Conservation (phyloP, 148 eudicot species). For the Salicornia ramosissima region DNA sequence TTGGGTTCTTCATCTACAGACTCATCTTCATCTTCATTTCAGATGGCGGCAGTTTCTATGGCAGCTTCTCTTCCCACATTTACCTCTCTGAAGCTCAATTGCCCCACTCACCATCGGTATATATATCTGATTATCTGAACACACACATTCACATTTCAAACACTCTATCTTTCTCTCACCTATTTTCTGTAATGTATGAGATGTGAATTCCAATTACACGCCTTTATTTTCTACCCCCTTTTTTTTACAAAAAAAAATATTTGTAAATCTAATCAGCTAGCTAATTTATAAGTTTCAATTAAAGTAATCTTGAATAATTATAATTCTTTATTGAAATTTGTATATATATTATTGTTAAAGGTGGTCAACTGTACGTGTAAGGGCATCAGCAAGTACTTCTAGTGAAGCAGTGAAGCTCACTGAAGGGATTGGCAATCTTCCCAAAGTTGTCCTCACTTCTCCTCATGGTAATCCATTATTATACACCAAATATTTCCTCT, state of each 20-base stretch:
- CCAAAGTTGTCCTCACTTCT: conserved; percentile 74
- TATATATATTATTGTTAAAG: no score
- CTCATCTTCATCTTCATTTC: not conserved
- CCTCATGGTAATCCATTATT: conserved; percentile 59
- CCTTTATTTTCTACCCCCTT: not conserved
- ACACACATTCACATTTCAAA: no score
- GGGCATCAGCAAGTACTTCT: conserved; percentile 42
- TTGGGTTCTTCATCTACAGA: no score
- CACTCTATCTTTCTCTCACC: not conserved
- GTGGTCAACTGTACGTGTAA: conserved; percentile 37
- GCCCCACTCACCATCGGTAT: conserved; percentile 41
- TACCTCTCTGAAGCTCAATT: conserved; percentile 32
- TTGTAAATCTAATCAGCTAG: not conserved
- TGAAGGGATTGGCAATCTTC: conserved; percentile 66
- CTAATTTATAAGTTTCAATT: not conserved
- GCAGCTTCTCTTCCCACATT: conserved; percentile 22
- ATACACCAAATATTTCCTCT: not conserved
- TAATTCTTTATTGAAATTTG: not conserved
- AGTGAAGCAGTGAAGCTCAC: conserved; percentile 46
- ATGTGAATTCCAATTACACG: not conserved
- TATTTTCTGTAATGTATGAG: not conserved
- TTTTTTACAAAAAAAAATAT: no score
- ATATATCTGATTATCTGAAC: no score
- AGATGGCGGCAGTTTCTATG: conserved; percentile 29
- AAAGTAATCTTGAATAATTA: not conserved